Evolutionary conservation across 2,329 filamentous ascomycete genomes (phyloP).

Genomic region (Sphaerulina populicola): DNA sequence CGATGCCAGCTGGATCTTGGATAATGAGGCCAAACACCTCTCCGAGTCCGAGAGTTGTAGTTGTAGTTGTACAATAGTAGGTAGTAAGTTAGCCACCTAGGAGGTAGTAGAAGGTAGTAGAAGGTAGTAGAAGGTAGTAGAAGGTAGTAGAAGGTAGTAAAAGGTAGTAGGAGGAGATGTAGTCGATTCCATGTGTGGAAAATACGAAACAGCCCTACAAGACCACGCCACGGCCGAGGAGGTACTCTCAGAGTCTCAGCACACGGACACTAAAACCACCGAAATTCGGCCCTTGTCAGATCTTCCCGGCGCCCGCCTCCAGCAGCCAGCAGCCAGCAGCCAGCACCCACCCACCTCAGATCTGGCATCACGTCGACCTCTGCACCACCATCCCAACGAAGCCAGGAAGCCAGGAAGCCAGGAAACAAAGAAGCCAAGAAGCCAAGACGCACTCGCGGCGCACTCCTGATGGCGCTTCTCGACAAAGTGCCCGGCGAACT

Average conservation of each 20-base stretch:
- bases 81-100: not conserved
- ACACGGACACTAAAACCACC: too few species aligned
- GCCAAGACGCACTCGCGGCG: not conserved
- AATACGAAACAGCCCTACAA: not conserved
- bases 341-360: too few species aligned
- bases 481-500: conserved; percentile 61
- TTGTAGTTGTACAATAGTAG: too few species aligned
- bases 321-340: too few species aligned
- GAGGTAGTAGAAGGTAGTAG: not conserved
- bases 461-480: conserved; percentile 47
- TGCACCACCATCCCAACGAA: not conserved
- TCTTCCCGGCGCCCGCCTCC: not conserved
- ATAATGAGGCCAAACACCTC: too few species aligned
- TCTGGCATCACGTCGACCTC: too few species aligned
- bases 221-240: too few species aligned
- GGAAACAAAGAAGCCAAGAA: too few species aligned
- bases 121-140: not conserved
- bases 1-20: too few species aligned
- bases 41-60: too few species aligned
- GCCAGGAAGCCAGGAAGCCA: not conserved
- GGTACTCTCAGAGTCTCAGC: too few species aligned
- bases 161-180: too few species aligned
- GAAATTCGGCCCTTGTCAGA: not conserved
- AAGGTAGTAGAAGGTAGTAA: not conserved
- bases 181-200: not conserved